Evolutionary conservation across 2,329 filamentous ascomycete species (phyloP).

Genomic region (Verticillium albo-atrum): DNA sequence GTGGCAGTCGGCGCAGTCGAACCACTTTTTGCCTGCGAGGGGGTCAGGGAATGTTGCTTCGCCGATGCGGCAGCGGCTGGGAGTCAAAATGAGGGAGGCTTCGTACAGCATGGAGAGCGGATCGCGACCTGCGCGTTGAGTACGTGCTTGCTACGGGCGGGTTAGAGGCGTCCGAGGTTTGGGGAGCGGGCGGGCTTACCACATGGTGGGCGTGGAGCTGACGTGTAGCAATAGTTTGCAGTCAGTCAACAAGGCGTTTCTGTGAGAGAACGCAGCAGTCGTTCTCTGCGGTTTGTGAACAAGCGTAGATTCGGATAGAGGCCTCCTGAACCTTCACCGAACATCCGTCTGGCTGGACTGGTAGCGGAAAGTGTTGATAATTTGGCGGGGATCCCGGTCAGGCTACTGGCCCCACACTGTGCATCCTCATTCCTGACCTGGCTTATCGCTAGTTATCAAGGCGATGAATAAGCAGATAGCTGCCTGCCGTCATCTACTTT

Average conservation of each 20-base stretch:
- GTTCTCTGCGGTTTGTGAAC: not conserved
- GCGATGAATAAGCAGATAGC: not conserved
- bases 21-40: slow-evolving; percentile 81
- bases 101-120: slow-evolving; percentile 89
- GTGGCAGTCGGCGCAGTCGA: slow-evolving; percentile 97
- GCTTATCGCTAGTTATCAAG: not conserved
- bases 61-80: not conserved
- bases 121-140: slow-evolving; percentile 97
- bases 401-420: not conserved
- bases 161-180: slow-evolving; percentile 5
- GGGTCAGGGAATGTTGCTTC: not conserved
- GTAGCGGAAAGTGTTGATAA: not conserved
- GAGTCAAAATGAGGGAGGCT: slow-evolving; percentile 1
- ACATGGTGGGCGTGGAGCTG: slow-evolving; percentile 22
- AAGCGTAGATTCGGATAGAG: not conserved
- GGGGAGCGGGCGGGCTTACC: slow-evolving; percentile 21
- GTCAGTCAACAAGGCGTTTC: not conserved
- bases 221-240: not conserved
- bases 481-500: not conserved
- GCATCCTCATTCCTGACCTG: too few species aligned
- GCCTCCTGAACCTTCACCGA: not conserved
- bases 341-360: not conserved
- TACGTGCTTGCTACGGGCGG: slow-evolving; percentile 76
- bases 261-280: not conserved
- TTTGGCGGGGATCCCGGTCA: not conserved